phyloP scores from a whole-genome alignment of 2,329 filamentous ascomycete genomes.

The Ophiocordyceps sinensis region DNA sequence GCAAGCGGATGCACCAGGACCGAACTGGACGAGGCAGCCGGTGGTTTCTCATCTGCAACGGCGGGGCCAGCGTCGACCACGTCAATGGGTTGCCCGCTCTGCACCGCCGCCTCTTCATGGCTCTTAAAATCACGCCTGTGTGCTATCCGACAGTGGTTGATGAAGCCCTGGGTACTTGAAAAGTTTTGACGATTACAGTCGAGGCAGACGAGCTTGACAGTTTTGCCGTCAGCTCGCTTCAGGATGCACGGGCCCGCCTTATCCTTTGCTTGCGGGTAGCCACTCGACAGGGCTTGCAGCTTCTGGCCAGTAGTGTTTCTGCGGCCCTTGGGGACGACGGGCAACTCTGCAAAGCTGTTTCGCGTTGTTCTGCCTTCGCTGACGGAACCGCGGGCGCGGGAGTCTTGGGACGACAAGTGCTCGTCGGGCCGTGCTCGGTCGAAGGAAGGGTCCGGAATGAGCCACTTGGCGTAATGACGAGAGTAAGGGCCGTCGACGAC shows the following conservation, averaged over 20 bases:
- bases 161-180: constrained; percentile 94
- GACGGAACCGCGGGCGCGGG: constrained; percentile 27
- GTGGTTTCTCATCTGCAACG: constrained; percentile 12
- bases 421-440: constrained; percentile 48
- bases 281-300: constrained; percentile 54
- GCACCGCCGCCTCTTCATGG: constrained; percentile 83
- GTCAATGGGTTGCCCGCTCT: constrained; percentile 73
- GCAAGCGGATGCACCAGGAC: constrained; percentile 19
- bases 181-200: constrained; percentile 87
- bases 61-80: constrained; percentile 7
- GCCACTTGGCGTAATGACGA: constrained; percentile 89
- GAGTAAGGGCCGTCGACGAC: constrained; percentile 87
- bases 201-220: constrained; percentile 80
- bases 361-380: constrained; percentile 66
- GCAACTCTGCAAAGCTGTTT: constrained; percentile 42
- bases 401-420: constrained; percentile 24
- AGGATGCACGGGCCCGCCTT: constrained; percentile 72
- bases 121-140: constrained; percentile 90
- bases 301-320: constrained; percentile 43
- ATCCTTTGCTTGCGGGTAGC: constrained; percentile 61
- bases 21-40: constrained; percentile 4
- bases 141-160: constrained; percentile 95
- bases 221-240: constrained; percentile 71
- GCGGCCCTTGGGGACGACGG: constrained; percentile 33
- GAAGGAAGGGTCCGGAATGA: constrained; percentile 77